phyloP scores from a whole-genome alignment of 805 yeast species.

The Suhomyces vadensis region DNA sequence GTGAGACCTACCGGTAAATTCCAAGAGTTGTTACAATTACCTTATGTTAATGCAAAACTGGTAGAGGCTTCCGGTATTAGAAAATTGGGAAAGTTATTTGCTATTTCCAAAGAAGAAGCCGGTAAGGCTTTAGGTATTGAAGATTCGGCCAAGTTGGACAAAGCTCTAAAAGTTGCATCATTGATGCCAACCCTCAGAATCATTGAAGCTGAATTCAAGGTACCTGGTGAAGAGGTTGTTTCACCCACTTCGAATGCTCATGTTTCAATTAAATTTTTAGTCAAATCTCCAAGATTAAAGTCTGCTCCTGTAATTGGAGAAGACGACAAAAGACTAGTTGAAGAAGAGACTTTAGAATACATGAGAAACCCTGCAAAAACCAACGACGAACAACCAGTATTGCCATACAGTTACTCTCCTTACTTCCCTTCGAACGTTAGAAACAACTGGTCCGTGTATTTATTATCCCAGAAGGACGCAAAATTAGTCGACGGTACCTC shows the following conservation, averaged over 20 bases:
- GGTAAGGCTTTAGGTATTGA: conserved; percentile 56
- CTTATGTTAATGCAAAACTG: conserved; percentile 57
- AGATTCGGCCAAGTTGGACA: conserved; percentile 45
- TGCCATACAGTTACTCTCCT: conserved; percentile 72
- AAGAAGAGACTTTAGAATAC: conserved; percentile 63
- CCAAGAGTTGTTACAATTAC: conserved; percentile 78
- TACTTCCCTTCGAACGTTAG: conserved; percentile 62
- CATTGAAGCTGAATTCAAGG: conserved; percentile 69
- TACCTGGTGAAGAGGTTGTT: conserved; percentile 79
- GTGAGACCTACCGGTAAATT: conserved; percentile 52
- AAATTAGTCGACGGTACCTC: conserved; percentile 66
- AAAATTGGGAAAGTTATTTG: conserved; percentile 69
- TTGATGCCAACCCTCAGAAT: conserved; percentile 69
- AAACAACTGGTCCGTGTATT: conserved; percentile 64
- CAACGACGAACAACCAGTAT: conserved; percentile 64
- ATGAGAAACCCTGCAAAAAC: conserved; percentile 70
- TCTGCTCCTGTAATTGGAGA: conserved; percentile 49
- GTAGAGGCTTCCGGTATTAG: conserved; percentile 48
- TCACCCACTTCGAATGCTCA: conserved; percentile 70
- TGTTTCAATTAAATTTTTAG: conserved; percentile 70
- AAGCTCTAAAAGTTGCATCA: conserved; percentile 56
- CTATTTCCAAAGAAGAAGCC: conserved; percentile 56
- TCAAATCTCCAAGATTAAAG: conserved; percentile 72
- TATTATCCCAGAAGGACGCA: conserved; percentile 74
- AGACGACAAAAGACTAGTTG: conserved; percentile 44